phyloP scores from a whole-genome alignment of 2,329 filamentous ascomycete species.

The Talaromyces sp. region DNA sequence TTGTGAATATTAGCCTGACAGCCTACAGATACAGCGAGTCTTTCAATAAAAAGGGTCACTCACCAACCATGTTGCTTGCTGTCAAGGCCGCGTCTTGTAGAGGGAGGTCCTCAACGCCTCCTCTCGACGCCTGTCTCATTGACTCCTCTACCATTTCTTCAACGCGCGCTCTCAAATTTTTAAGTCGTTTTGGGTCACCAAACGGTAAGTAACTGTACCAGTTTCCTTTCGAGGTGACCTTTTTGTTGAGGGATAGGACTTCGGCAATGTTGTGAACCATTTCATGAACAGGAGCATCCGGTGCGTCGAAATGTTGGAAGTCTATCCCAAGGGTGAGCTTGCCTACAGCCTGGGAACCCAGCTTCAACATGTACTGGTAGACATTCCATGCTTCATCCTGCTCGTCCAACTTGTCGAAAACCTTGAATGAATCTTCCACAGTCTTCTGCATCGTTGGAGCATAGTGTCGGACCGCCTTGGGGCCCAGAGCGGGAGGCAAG shows the following conservation, averaged over 20 bases:
- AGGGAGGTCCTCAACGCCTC: slow-evolving; percentile 29
- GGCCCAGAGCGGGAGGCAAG: slow-evolving; percentile 56
- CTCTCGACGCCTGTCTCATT: not conserved
- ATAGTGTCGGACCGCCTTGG: slow-evolving; percentile 61
- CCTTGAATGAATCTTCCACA: slow-evolving; percentile 49
- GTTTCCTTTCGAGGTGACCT: slow-evolving; percentile 51
- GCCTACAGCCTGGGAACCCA: slow-evolving; percentile 44
- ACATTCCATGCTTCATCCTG: slow-evolving; percentile 45
- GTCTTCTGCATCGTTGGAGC: slow-evolving; percentile 57
- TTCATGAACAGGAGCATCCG: slow-evolving; percentile 49
- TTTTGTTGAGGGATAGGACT: slow-evolving; percentile 56
- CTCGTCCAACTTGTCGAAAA: slow-evolving; percentile 50
- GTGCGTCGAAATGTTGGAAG: slow-evolving; percentile 42
- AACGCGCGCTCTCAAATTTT: not conserved
- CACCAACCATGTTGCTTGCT: slow-evolving; percentile 36
- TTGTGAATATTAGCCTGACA: slow-evolving; percentile 15
- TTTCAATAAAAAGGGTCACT: slow-evolving; percentile 24
- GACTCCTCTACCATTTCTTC: not conserved
- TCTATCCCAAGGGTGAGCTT: slow-evolving; percentile 46
- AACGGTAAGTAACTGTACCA: slow-evolving; percentile 59
- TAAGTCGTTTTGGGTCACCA: slow-evolving; percentile 40
- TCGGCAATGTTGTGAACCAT: slow-evolving; percentile 53
- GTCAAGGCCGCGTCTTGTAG: slow-evolving; percentile 45
- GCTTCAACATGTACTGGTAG: slow-evolving; percentile 51
- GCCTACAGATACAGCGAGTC: too few relatives aligned